Evolutionary conservation across 2,329 filamentous ascomycete species (phyloP), one percentile per base, ranked within the genome.

Genomic region (Phialophora macrospora): DNA sequence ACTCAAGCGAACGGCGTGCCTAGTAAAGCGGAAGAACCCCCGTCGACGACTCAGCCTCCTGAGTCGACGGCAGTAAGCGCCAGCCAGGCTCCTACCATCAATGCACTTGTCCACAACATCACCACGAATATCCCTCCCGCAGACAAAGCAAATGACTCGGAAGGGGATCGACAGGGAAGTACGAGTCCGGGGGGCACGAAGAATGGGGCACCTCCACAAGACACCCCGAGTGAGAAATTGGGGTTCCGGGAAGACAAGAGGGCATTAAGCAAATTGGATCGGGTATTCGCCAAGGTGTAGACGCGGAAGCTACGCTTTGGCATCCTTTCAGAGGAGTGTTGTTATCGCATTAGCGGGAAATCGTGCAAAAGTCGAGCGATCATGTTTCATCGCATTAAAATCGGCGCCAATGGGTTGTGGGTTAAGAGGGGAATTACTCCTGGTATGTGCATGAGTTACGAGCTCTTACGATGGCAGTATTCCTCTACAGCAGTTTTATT

Each of bases 221-320:
- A 86, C 72, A 85, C 86, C 57, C 84, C 83, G 7, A 84, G 80
- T 58, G 82, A 85, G 66, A 86, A 85, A 69, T 76, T 86, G 28
- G 84, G 82, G 4, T 86, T 85, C 56, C 80, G 83, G 20, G 88
- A 91, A 74, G 89, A 91, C 70, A 84, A 83, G 67, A 81, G 88
- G 70, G 88, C 88, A 1, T 76, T 91, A 54, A 83, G 87, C 68
- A 87, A 90, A 74, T 79, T 92, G 57, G 87, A 92, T 75, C 77
- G 80, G 24, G 82, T 81, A 1, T 84, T 84, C 62, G 70, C 70
- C 14, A 60, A 65, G n/a, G 69, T 71, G 6, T 71, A 59, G 55
- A n/a, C 26, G 22, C 26, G 11, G 32, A 5, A 44, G 20, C 34
- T 26, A n/a, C 20, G 48, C 20, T 12, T 22, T 8, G 14, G 6